Evolutionary conservation across 129 eudicot genomes (phyloP).

Genomic region (Tagetes patula): DNA sequence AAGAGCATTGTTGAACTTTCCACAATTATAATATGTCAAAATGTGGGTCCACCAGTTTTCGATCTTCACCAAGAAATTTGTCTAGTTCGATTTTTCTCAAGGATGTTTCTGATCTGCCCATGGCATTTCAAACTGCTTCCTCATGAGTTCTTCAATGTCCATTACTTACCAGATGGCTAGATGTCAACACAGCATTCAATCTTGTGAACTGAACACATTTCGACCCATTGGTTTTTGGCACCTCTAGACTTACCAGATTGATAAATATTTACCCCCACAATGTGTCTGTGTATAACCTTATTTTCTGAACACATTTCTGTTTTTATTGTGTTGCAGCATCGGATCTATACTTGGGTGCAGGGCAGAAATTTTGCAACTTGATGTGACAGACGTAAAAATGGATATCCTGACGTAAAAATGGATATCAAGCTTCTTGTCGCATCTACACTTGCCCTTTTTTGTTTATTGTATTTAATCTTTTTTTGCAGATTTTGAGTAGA

Average conservation of each 20-base stretch:
- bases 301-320: background rate
- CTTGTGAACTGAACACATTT: background rate
- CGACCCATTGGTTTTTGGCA: background rate
- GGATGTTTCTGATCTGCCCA: no score
- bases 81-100: no score
- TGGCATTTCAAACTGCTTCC: no score
- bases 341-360: conserved; percentile 96
- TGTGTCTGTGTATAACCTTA: no score
- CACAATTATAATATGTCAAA: no score
- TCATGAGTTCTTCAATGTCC: no score
- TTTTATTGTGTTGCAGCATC: conserved; percentile 49
- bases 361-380: conserved; percentile 95
- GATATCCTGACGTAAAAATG: conserved; percentile 79
- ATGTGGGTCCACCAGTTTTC: no score
- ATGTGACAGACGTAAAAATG: conserved; percentile 97
- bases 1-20: no score
- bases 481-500: conserved; percentile 2
- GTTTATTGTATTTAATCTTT: background rate
- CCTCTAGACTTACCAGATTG: background rate
- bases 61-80: no score
- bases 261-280: background rate
- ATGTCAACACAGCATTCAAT: background rate
- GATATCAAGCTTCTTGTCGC: conserved; percentile 33
- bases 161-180: no score
- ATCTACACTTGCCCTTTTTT: background rate